phyloP scores from a whole-genome alignment of 768 basidiomycete genomes.

The Rhodotorula paludigena region DNA sequence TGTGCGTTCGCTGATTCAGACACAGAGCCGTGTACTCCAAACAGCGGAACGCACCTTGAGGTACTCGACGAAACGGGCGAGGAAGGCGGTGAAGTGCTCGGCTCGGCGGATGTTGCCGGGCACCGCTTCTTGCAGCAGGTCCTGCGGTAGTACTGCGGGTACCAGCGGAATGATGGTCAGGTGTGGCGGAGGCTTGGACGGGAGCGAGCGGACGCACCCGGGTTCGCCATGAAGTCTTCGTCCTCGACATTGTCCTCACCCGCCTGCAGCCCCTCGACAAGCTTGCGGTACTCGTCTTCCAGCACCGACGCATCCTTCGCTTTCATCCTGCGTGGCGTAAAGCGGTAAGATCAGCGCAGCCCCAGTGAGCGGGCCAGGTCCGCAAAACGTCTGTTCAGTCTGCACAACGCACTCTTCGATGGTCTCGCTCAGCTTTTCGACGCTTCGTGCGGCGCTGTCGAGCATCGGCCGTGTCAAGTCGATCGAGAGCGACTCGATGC shows the following conservation, averaged over 20 bases:
- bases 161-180: not conserved
- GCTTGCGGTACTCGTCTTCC: slow-evolving; percentile 90
- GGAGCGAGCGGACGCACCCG: slow-evolving; percentile 54
- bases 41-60: slow-evolving; percentile 66
- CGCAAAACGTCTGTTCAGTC: too few species aligned
- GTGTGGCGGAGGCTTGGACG: not conserved
- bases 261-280: slow-evolving; percentile 73
- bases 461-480: slow-evolving; percentile 96
- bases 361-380: not conserved
- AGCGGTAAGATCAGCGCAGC: not conserved
- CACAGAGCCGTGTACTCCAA: too few species aligned
- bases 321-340: slow-evolving; percentile 65
- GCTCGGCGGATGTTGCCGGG: slow-evolving; percentile 98
- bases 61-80: slow-evolving; percentile 97
- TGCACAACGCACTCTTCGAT: slow-evolving; percentile 86
- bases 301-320: slow-evolving; percentile 84
- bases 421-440: slow-evolving; percentile 76
- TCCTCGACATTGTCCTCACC: slow-evolving; percentile 55
- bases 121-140: slow-evolving; percentile 87
- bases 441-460: slow-evolving; percentile 84
- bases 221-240: slow-evolving; percentile 83
- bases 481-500: slow-evolving; percentile 95
- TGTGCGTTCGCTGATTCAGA: too few species aligned
- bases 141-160: slow-evolving; percentile 77
- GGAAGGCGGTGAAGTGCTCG: slow-evolving; percentile 96